Evolutionary conservation across 441 rosid genomes (phyloP), one percentile per base, ranked within the genome.

Genomic region (Geranium incanum): DNA sequence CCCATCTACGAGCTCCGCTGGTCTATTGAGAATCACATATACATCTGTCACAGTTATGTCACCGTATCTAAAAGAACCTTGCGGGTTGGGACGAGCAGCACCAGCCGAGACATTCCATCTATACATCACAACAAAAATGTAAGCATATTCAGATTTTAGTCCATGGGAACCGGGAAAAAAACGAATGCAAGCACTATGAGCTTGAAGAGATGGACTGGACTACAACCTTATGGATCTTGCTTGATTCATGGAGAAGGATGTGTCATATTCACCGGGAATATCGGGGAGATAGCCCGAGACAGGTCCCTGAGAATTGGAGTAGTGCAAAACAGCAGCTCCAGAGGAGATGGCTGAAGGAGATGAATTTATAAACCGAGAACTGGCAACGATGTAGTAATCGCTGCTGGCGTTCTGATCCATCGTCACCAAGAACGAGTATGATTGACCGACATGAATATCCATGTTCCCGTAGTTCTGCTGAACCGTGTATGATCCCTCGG

Each of bases 401-500:
- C 77, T 87, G 0, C 16, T 55, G n/a, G 87, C 81, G 45, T 96
- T 85, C 67, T 95, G 97, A 74, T 95, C 97, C 28, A 95, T 94
- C 5, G 98, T 91, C 19, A 95, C 68, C 8, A 95, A 83, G 64
- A 92, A 89, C 0, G 99, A 90, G 74, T 79, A 84, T 6, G 96
- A 89, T 79, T 92, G 98, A 19, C 99, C 99, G 6, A 89, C 85
- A 66, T 95, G 99, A 76, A 95, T 79, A 48, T 95, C 99, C 6
- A 95, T 84, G 1, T 90, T 88, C 3, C 92, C 84, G 76, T 83
- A 92, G 55, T 88, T 75, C 7, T 82, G 82, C 73, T 95, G 99
- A 21, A 92, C 84, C n/a, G 96, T 88, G 52, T 95, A 97, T 0
- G 95, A 88, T 21, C 99, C 99, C 78, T 95, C 99, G 0, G 88